phyloP scores from a whole-genome alignment of 371 early-diverging fungal species.

The Choanephora cucurbitarum region DNA sequence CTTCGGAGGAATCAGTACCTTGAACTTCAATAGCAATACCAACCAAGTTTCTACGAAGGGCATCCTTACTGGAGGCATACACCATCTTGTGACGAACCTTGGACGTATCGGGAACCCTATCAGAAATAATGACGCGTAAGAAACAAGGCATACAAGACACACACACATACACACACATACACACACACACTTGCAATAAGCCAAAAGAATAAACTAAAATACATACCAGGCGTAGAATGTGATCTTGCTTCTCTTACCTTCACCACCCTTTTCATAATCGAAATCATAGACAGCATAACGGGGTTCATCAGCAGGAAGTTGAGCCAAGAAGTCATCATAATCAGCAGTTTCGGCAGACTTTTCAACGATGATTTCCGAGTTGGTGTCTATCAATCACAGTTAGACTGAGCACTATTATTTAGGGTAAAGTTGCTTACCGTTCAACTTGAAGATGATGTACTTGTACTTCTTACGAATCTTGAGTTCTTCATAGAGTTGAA shows the following conservation, averaged over 20 bases:
- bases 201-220: too few species aligned
- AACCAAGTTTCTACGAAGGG: constrained; percentile 72
- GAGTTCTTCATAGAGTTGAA: constrained; percentile 65
- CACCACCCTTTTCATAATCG: constrained; percentile 67
- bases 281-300: constrained; percentile 89
- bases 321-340: constrained; percentile 69
- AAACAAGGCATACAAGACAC: neutral
- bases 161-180: neutral
- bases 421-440: constrained; percentile 36
- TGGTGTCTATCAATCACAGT: constrained; percentile 39
- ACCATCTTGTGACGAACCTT: constrained; percentile 88
- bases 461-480: constrained; percentile 75
- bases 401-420: constrained; percentile 9
- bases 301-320: constrained; percentile 70
- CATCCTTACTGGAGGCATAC: constrained; percentile 89
- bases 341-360: constrained; percentile 47
- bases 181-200: constrained; percentile 8
- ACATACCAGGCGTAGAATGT: constrained; percentile 49
- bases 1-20: constrained; percentile 78
- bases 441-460: constrained; percentile 81
- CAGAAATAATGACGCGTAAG: neutral
- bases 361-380: constrained; percentile 70
- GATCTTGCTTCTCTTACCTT: constrained; percentile 75
- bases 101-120: constrained; percentile 85
- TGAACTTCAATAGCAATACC: constrained; percentile 85